These are phyloP conservation scores for Boletus edulis DNA, from an alignment of 768 basidiomycete genomes.

Conservation along the genomic window DNA sequence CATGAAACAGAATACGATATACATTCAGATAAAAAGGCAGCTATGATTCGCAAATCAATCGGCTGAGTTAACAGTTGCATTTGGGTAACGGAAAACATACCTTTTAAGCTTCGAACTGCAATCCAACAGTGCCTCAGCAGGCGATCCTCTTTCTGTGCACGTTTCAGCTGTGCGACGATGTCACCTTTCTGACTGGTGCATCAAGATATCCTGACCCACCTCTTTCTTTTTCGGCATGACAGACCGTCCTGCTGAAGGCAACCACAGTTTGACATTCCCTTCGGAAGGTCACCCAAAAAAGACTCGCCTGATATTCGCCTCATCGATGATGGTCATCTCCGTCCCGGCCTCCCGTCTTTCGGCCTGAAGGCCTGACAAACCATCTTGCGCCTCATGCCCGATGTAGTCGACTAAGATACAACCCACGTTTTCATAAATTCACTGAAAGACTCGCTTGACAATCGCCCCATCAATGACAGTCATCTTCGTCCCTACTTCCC, in stretches of 20 bases:
- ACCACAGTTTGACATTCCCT: too few relatives aligned
- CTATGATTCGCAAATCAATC: conserved; percentile 42
- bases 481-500: conserved; percentile 51
- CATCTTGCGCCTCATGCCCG: conserved; percentile 87
- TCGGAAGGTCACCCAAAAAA: too few relatives aligned
- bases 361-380: conserved; percentile 54
- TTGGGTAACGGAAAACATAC: conserved; percentile 33
- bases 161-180: conserved; percentile 57
- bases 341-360: conserved; percentile 33
- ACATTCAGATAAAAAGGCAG: conserved; percentile 9
- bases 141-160: conserved; percentile 76
- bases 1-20: conserved; percentile 1
- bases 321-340: too few relatives aligned
- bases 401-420: conserved; percentile 40
- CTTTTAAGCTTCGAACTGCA: conserved; percentile 83
- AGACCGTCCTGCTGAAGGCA: too few relatives aligned
- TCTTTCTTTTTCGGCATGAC: conserved; percentile 53
- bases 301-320: too few relatives aligned
- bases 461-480: conserved; percentile 66
- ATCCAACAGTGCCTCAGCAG: conserved; percentile 79
- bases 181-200: conserved; percentile 1
- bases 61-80: conserved; percentile 5
- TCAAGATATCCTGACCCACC: conserved; percentile 38
- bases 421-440: conserved; percentile 1
- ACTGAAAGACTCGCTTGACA: conserved; percentile 57